phyloP scores from a whole-genome alignment of 305 asterid species.

The Ilex paraguariensis region DNA sequence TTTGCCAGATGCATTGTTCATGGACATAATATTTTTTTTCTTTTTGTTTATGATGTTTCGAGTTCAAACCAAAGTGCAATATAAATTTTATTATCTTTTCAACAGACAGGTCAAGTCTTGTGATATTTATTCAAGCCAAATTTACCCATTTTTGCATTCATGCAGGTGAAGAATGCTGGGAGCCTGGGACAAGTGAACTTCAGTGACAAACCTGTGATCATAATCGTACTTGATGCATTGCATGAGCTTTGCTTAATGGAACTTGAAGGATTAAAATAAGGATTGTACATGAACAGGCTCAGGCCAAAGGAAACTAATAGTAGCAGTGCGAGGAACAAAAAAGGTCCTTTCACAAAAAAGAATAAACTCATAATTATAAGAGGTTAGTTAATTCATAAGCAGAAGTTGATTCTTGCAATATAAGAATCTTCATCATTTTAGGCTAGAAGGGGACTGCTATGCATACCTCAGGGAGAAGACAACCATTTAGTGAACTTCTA shows the following conservation, averaged over 20 bases:
- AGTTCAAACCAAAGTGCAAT: background rate
- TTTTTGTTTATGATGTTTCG: no score
- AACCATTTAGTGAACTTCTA: constrained; percentile 26
- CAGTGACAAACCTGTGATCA: background rate
- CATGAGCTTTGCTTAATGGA: background rate
- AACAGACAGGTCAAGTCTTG: background rate
- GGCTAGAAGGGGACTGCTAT: constrained; percentile 3
- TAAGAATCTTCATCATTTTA: constrained; percentile 1
- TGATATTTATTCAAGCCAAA: background rate
- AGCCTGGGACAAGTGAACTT: background rate
- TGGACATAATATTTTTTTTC: no score
- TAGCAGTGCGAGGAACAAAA: background rate
- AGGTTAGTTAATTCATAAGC: background rate
- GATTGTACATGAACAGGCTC: background rate
- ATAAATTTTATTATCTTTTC: background rate
- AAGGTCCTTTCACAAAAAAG: no score
- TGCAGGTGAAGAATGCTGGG: background rate
- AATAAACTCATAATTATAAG: background rate
- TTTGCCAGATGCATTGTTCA: no score
- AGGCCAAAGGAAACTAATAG: background rate
- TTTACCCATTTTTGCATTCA: no score
- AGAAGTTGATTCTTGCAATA: background rate
- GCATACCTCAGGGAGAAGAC: constrained; percentile 41
- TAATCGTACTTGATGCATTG: background rate
- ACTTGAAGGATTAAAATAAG: background rate